A percentile compares a stretch with the other conserved stretches of the same genome.
phyloP scores from a whole-genome alignment of 208 protist species.

The Strigomonas culicis region DNA sequence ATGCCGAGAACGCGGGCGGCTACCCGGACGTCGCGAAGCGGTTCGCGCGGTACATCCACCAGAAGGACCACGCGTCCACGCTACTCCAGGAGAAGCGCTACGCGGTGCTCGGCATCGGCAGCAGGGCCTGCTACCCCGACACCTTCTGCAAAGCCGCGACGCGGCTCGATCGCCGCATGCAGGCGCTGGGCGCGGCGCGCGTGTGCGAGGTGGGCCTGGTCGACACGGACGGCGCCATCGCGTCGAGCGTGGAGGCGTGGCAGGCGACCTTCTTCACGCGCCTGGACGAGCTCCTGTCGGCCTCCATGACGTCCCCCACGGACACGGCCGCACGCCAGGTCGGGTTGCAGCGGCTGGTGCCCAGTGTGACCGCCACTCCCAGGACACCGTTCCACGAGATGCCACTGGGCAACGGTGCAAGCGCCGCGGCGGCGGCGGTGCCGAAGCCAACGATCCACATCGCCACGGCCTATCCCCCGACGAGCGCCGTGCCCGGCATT shows the following conservation, averaged over 20 bases:
- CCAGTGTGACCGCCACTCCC: too few species aligned
- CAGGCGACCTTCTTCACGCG: conserved; percentile 24
- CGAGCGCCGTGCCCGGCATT: conserved; percentile 17
- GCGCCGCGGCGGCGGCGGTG: too few species aligned
- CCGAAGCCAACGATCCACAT: not conserved
- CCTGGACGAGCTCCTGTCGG: conserved; percentile 1
- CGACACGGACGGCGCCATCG: conserved; percentile 16
- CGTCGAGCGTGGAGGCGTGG: conserved; percentile 32
- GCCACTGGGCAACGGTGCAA: not conserved
- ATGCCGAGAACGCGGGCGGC: conserved; percentile 32
- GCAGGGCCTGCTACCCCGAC: conserved; percentile 28
- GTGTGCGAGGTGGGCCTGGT: conserved; percentile 21
- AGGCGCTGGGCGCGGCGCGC: conserved; percentile 26
- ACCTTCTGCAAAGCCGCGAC: conserved; percentile 29
- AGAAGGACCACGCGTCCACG: conserved; percentile 15
- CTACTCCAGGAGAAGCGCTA: conserved; percentile 39
- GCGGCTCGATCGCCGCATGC: conserved; percentile 29
- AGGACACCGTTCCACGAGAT: too few species aligned
- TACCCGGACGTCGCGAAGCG: conserved; percentile 43
- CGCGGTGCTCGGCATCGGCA: conserved; percentile 54
- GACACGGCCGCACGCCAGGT: not conserved
- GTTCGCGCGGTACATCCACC: conserved; percentile 48
- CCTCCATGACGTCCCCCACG: not conserved
- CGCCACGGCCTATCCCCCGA: not conserved
- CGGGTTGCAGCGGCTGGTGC: not conserved